phyloP scores from a whole-genome alignment of 495 filamentous ascomycete genomes.

The Penicillium herquei region DNA sequence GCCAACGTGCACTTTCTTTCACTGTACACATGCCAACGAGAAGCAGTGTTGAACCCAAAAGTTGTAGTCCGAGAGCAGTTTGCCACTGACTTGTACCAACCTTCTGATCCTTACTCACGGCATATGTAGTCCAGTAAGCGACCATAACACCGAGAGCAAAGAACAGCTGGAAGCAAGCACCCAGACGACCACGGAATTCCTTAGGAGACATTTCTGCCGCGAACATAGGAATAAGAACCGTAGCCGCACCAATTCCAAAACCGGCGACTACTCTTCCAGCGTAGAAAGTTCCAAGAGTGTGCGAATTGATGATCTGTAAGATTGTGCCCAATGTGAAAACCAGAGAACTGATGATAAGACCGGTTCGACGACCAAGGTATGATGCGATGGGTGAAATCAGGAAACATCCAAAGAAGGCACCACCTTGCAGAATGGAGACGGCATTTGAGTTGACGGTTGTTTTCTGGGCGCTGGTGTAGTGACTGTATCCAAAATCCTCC shows the following conservation, averaged over 20 bases:
- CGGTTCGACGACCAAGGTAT: slow-evolving; percentile 39
- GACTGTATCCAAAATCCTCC: slow-evolving; percentile 33
- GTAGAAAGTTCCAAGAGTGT: slow-evolving; percentile 44
- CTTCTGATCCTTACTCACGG: slow-evolving; percentile 35
- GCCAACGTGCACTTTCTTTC: slow-evolving; percentile 50
- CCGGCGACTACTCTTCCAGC: slow-evolving; percentile 50
- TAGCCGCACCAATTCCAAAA: slow-evolving; percentile 54
- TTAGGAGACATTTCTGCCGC: slow-evolving; percentile 54
- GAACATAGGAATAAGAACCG: slow-evolving; percentile 54
- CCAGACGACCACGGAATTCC: slow-evolving; percentile 51
- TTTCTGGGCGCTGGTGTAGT: slow-evolving; percentile 24
- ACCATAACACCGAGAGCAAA: slow-evolving; percentile 49
- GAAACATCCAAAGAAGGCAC: slow-evolving; percentile 47
- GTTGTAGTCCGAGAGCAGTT: slow-evolving; percentile 50
- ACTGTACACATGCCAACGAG: slow-evolving; percentile 45
- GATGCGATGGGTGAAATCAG: slow-evolving; percentile 45
- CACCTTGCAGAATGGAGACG: slow-evolving; percentile 41
- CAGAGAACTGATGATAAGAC: slow-evolving; percentile 38
- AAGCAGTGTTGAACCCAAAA: slow-evolving; percentile 43
- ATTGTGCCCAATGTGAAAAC: slow-evolving; percentile 46
- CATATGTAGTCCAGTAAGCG: slow-evolving; percentile 51
- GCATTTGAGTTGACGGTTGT: slow-evolving; percentile 41
- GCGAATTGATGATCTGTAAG: slow-evolving; percentile 41
- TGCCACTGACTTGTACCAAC: slow-evolving; percentile 47
- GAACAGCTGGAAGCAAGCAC: slow-evolving; percentile 49